These are phyloP conservation scores for Amanita thiersii DNA, from an alignment of 768 basidiomycete genomes.

Conservation along the genomic window DNA sequence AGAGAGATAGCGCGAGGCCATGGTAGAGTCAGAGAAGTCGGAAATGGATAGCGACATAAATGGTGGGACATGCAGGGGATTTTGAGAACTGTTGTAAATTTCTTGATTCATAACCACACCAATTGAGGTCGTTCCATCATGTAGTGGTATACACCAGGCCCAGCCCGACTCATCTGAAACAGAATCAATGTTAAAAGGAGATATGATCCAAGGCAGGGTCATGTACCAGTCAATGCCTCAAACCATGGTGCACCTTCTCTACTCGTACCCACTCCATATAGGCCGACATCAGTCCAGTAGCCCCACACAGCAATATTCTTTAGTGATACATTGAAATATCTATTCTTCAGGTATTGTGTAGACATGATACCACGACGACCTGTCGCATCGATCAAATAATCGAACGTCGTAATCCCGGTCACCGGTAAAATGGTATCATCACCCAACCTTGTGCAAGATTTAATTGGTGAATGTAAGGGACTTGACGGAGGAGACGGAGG, in stretches of 20 bases:
- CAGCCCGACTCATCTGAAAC: slow-evolving; percentile 55
- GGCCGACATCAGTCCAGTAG: slow-evolving; percentile 53
- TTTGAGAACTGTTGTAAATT: slow-evolving; percentile 30
- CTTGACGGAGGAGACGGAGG: slow-evolving; percentile 31
- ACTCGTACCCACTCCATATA: slow-evolving; percentile 40
- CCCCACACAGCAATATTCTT: slow-evolving; percentile 76
- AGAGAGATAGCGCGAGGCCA: slow-evolving; percentile 32
- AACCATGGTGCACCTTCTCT: slow-evolving; percentile 59
- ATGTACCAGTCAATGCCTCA: slow-evolving; percentile 60
- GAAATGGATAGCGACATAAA: slow-evolving; percentile 19
- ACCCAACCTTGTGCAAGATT: slow-evolving; percentile 8
- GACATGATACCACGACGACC: slow-evolving; percentile 70
- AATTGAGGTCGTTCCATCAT: slow-evolving; percentile 52
- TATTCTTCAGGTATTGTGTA: slow-evolving; percentile 59
- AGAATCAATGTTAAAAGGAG: slow-evolving; percentile 1
- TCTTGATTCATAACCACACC: slow-evolving; percentile 57
- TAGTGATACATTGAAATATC: slow-evolving; percentile 58
- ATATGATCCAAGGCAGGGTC: not conserved
- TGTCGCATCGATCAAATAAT: slow-evolving; percentile 65
- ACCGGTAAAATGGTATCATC: slow-evolving; percentile 12
- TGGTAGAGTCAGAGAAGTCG: slow-evolving; percentile 18
- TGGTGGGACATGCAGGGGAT: slow-evolving; percentile 18
- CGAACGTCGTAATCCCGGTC: slow-evolving; percentile 50
- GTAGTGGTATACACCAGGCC: slow-evolving; percentile 69
- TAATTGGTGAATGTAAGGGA: slow-evolving; percentile 17